phyloP scores from a whole-genome alignment of 768 basidiomycete genomes.

The Pleurotus pulmonarius region DNA sequence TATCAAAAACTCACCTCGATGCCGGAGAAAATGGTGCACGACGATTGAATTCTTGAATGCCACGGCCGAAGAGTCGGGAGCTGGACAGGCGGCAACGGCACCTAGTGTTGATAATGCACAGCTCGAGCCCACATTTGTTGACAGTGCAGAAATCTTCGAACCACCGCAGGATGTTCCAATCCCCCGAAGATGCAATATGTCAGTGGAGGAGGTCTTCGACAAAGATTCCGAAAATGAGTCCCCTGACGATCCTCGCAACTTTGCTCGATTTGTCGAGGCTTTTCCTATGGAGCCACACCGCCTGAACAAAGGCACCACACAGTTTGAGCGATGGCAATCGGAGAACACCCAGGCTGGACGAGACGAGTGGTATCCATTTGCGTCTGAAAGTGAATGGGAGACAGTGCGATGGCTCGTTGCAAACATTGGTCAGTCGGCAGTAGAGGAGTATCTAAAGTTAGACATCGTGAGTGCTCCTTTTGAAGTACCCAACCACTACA shows the following conservation, averaged over 20 bases:
- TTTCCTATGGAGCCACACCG: not conserved
- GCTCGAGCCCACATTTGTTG: too few relatives aligned
- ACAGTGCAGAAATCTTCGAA: too few relatives aligned
- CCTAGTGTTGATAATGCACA: too few relatives aligned
- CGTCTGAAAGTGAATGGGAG: constrained; percentile 24
- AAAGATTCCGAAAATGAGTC: constrained; percentile 1
- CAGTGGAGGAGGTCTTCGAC: not conserved
- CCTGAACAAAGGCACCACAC: constrained; percentile 6
- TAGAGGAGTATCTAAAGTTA: constrained; percentile 25
- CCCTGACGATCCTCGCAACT: constrained; percentile 2
- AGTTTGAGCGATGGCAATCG: constrained; percentile 11
- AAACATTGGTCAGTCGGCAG: constrained; percentile 20
- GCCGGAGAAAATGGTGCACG: not conserved
- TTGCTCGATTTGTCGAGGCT: not conserved
- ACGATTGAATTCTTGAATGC: too few relatives aligned
- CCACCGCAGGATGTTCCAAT: not conserved
- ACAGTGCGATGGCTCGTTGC: constrained; percentile 26
- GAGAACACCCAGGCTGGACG: constrained; percentile 10
- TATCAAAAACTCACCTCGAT: not conserved
- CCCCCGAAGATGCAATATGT: not conserved
- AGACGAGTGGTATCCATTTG: constrained; percentile 22
- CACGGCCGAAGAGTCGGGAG: too few relatives aligned
- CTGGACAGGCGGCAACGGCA: too few relatives aligned
- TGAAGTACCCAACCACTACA: not conserved
- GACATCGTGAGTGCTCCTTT: constrained; percentile 16